Evolutionary conservation across 495 filamentous ascomycete genomes (phyloP), one percentile per base, ranked within the genome.

Genomic region (Tuber magnatum): DNA sequence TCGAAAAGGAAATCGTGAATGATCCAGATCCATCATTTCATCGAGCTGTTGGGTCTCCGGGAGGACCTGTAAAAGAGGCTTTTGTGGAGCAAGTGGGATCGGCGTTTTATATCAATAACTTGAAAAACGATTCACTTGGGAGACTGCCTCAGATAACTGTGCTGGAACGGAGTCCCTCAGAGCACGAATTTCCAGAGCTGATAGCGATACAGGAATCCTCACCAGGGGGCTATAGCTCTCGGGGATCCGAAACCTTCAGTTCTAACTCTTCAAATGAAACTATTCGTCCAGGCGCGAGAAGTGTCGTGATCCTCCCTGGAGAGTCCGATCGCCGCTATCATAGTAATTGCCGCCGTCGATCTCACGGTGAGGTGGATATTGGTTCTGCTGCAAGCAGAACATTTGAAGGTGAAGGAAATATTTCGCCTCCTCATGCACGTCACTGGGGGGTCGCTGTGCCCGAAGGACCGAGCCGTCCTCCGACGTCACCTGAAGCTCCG

Each of bases 251-350:
- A 32, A 32, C n/a, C n/a, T 16, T 32, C 51, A 61, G 51, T 61
- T 61, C n/a, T 14, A 32, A 61, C n/a, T 32, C 51, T 61, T 61
- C 51, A 32, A 56, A 56, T 56, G 51, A 61, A 32, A 61, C 51
- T 5, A 61, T 61, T 32, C 51, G n/a, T n/a, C 12, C n/a, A 16
- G 51, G 51, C 14, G 51, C 3, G 51, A 61, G 51, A 32, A 61
- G 28, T 22, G 28, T 61, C 51, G 51, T 32, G n/a, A 61, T 61
- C 32, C 51, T 32, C 51, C 51, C 51, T n/a, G 51, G 51, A 32
- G 51, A 61, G 51, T 61, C 51, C 14, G 51, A 61, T n/a, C 51
- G n/a, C n/a, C 51, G 51, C 51, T 61, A 32, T n/a, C 56, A 65
- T 20, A 35, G 56, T 8, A 32, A 18, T 7, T 65, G 28, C 56